Conservation (phyloP, 1,139 yeast genomes). For the Geotrichum histeridarum region DNA sequence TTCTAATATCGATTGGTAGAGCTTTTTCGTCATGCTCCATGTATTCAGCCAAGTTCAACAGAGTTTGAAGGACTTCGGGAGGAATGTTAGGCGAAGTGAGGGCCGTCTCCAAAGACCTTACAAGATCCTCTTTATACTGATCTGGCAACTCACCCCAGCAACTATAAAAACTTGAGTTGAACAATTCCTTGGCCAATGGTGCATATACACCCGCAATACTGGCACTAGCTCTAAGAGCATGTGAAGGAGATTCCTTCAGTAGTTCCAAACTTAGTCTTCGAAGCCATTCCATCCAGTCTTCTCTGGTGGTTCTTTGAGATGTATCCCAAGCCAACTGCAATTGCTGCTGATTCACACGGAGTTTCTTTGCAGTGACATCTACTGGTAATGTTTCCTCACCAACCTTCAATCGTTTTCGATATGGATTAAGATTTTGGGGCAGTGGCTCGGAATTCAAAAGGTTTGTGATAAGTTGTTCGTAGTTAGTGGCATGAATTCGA, state of each 20-base stretch:
- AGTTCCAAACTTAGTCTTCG: constrained; percentile 79
- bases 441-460: constrained; percentile 83
- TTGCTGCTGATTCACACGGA: constrained; percentile 74
- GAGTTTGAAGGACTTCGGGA: constrained; percentile 88
- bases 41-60: constrained; percentile 85
- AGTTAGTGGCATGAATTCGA: constrained; percentile 65
- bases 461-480: constrained; percentile 76
- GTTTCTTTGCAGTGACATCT: constrained; percentile 65
- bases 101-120: constrained; percentile 80
- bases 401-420: constrained; percentile 41
- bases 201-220: constrained; percentile 82
- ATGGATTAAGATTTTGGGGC: constrained; percentile 70
- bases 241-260: constrained; percentile 89
- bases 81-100: constrained; percentile 87
- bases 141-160: constrained; percentile 93
- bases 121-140: constrained; percentile 87
- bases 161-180: constrained; percentile 91
- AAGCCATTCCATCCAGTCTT: constrained; percentile 98
- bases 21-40: constrained; percentile 98
- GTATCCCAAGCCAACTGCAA: constrained; percentile 90
- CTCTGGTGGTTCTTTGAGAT: constrained; percentile 78
- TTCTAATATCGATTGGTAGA: constrained; percentile 81
- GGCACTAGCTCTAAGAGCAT: constrained; percentile 90
- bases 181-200: constrained; percentile 84
- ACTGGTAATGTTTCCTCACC: constrained; percentile 56